Conservation (phyloP, 768 basidiomycete species). For the Panus rudis region DNA sequence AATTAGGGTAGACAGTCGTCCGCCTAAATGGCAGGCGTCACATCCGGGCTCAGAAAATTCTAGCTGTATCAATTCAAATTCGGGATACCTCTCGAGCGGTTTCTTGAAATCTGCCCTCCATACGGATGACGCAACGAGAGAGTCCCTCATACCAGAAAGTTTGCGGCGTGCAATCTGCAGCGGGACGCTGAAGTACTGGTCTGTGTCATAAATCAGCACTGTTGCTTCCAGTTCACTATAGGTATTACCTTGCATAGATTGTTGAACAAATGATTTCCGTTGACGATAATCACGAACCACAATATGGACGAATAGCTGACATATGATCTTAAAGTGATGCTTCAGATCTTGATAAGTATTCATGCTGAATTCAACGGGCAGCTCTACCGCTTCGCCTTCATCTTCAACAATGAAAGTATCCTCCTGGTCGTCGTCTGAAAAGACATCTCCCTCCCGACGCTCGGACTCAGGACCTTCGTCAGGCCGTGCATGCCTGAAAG, state of each 20-base stretch:
- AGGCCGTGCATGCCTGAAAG: constrained; percentile 17
- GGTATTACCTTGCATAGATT: constrained; percentile 41
- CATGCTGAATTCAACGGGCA: constrained; percentile 82
- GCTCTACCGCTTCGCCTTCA: constrained; percentile 29
- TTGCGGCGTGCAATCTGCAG: constrained; percentile 62
- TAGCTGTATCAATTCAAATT: constrained; percentile 46
- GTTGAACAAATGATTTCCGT: constrained; percentile 48
- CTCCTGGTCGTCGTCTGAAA: constrained; percentile 24
- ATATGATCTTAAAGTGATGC: constrained; percentile 81
- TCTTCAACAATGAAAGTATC: constrained; percentile 65
- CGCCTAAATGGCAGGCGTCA: constrained; percentile 77
- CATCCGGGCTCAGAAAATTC: constrained; percentile 57
- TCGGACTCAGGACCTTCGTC: constrained; percentile 27
- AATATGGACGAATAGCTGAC: constrained; percentile 81
- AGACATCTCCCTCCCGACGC: constrained; percentile 13
- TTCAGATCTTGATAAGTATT: constrained; percentile 66
- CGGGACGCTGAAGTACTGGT: constrained; percentile 73
- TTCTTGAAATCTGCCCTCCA: constrained; percentile 71
- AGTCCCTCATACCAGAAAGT: constrained; percentile 61
- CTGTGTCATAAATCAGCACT: constrained; percentile 27
- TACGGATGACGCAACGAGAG: constrained; percentile 75
- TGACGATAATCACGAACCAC: constrained; percentile 42
- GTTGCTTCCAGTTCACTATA: neutral
- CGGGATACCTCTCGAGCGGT: constrained; percentile 58
- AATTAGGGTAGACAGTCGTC: constrained; percentile 55